Conservation (phyloP, 2,329 filamentous ascomycete genomes). For the Verticillium nonalfalfae region DNA sequence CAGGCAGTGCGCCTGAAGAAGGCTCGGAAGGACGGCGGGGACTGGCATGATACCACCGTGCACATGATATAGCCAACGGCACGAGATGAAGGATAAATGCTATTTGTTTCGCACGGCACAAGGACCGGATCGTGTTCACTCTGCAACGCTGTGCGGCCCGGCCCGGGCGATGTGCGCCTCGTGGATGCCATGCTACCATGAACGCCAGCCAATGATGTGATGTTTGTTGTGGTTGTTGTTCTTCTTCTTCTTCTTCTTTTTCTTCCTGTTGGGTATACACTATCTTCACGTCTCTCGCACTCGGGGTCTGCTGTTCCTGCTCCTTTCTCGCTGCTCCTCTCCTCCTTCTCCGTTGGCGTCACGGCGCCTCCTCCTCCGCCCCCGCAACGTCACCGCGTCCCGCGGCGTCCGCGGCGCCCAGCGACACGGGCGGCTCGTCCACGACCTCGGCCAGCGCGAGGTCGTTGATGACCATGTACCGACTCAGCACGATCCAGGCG, state of each 20-base stretch:
- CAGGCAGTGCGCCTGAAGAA: no score
- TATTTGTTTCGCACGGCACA: background rate
- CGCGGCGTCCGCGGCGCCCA: no score
- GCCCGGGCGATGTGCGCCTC: background rate
- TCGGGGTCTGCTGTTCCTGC: no score
- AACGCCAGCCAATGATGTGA: constrained; percentile 1
- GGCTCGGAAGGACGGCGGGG: no score
- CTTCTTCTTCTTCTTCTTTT: no score
- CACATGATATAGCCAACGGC: background rate
- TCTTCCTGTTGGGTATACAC: background rate
- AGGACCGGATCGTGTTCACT: background rate
- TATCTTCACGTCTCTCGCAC: background rate
- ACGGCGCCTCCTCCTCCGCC: background rate
- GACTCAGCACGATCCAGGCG: constrained; percentile 84
- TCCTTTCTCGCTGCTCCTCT: background rate
- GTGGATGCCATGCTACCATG: background rate
- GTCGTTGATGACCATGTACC: constrained; percentile 97
- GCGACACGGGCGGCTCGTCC: background rate
- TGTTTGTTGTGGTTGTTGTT: background rate
- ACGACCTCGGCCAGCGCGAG: constrained; percentile 48
- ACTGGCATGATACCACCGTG: background rate
- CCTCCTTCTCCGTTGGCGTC: background rate
- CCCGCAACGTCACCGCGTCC: no score
- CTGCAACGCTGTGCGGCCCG: background rate
- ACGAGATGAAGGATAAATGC: background rate